These are phyloP conservation scores for Mycena latifolia DNA, from an alignment of 768 basidiomycete genomes.

Conservation along the genomic window DNA sequence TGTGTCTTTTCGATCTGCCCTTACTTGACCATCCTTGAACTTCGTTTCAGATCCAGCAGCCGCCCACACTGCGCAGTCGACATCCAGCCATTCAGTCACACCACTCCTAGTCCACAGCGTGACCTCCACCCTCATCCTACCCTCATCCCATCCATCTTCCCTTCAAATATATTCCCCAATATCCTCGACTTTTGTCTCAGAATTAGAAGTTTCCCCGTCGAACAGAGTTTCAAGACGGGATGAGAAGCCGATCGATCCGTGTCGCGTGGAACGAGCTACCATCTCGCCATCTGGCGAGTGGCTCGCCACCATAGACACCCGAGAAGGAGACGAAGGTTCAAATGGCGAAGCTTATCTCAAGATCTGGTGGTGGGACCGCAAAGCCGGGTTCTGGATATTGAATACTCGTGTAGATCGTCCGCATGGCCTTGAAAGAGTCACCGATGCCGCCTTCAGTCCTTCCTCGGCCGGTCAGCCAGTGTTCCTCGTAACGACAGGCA, in stretches of 20 bases:
- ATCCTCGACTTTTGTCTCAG: constrained; percentile 78
- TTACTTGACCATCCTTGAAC: constrained; percentile 9
- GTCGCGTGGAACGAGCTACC: constrained; percentile 77
- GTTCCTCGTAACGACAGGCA: constrained; percentile 79
- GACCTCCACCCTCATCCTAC: constrained; percentile 85
- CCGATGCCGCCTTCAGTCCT: constrained; percentile 79
- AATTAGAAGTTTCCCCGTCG: constrained; percentile 94
- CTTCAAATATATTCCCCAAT: constrained; percentile 89
- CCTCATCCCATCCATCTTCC: constrained; percentile 96
- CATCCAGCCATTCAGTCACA: constrained; percentile 55
- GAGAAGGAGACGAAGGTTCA: constrained; percentile 75
- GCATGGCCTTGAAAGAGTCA: constrained; percentile 76
- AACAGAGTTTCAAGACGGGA: constrained; percentile 90
- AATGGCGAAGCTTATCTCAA: constrained; percentile 85
- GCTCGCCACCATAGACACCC: constrained; percentile 92
- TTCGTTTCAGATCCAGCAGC: constrained; percentile 46
- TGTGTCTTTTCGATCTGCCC: constrained; percentile 44
- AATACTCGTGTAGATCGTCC: constrained; percentile 93
- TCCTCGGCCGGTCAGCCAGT: constrained; percentile 43
- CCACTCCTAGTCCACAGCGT: constrained; percentile 84
- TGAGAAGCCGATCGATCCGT: constrained; percentile 80
- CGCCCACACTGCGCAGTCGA: constrained; percentile 45
- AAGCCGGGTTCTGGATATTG: constrained; percentile 73
- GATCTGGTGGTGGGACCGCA: constrained; percentile 88
- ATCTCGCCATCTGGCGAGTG: constrained; percentile 82